Base-by-base conservation (phyloP, 2,329 filamentous ascomycete genomes). In the Penicillium sp. region DNA sequence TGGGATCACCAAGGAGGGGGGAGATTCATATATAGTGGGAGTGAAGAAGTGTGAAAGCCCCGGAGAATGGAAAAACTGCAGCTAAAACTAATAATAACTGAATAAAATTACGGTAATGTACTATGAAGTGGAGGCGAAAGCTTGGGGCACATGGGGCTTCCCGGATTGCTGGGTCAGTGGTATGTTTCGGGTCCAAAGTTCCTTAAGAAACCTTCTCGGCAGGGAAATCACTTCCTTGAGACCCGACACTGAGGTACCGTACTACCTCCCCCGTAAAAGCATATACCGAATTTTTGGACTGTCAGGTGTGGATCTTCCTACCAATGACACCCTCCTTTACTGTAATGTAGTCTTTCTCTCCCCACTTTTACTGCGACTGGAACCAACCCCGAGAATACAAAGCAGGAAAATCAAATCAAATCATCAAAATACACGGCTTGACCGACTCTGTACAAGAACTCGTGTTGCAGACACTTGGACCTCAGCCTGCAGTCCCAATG, bases 301-400 rank as follows among this genome's bases (percentile, higher is more conserved):
- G 31, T 33, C 31, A 33, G 31, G 31, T 33, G 23, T 45, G 43
- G 43, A n/a, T 13, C 29, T 14, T 31, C 29, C 16, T 27, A 49
- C 23, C 44, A 46, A 46, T 29, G 42, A 8, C 19, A 44, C 42
- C 13, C 19, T 8, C 42, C 2, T 35, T 48, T 48, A n/a, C n/a
- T n/a, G n/a, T n/a, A n/a, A n/a, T n/a, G n/a, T n/a, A 50, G 48
- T 35, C 31, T 42, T 50, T 27, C 27, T 16, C 14, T 19, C 51
- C 25, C 53, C 53, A 54, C 53, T 49, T 31, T 26, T 10, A 13
- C 51, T 49, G 13, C 52, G 49, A 31, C 31, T 54, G 52, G 33
- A 29, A 42, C 53, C 23, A 42, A 54, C 21, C 44, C 53, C 53
- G 53, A 54, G 25, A 45, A 46, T 11, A 50, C 42, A 29, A 35